Conservation (phyloP, 176 grass and related monocot species). For the Aegilops tauschii region DNA sequence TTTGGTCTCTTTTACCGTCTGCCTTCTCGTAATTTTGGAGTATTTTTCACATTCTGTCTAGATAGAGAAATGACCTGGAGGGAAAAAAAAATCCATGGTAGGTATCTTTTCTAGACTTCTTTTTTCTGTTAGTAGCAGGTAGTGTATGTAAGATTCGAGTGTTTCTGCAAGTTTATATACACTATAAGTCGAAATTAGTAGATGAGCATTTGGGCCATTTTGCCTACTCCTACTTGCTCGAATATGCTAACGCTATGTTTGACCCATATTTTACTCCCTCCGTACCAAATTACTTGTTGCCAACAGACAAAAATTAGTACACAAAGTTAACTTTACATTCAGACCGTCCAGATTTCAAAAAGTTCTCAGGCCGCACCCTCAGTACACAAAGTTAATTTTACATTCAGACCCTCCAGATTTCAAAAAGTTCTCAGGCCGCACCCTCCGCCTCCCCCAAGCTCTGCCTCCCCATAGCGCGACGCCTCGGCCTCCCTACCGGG, state of each 20-base stretch:
- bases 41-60: conserved; percentile 9
- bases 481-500: too few relatives aligned
- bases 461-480: too few relatives aligned
- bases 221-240: background rate
- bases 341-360: too few relatives aligned
- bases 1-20: conserved; percentile 15
- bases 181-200: conserved; percentile 12
- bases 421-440: too few relatives aligned
- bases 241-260: background rate
- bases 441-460: too few relatives aligned
- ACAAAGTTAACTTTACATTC: too few relatives aligned
- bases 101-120: conserved; percentile 12
- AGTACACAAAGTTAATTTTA: too few relatives aligned
- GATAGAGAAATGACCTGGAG: conserved; percentile 21
- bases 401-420: too few relatives aligned
- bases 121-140: conserved; percentile 17
- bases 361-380: too few relatives aligned
- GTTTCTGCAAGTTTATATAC: conserved; percentile 17
- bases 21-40: conserved; percentile 14
- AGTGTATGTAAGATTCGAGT: conserved; percentile 12
- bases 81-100: background rate
- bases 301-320: too few relatives aligned
- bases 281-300: too few relatives aligned
- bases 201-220: background rate
- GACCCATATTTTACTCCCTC: background rate